Base-by-base conservation (phyloP, 2,329 filamentous ascomycete species). In the Phialophora tarda region DNA sequence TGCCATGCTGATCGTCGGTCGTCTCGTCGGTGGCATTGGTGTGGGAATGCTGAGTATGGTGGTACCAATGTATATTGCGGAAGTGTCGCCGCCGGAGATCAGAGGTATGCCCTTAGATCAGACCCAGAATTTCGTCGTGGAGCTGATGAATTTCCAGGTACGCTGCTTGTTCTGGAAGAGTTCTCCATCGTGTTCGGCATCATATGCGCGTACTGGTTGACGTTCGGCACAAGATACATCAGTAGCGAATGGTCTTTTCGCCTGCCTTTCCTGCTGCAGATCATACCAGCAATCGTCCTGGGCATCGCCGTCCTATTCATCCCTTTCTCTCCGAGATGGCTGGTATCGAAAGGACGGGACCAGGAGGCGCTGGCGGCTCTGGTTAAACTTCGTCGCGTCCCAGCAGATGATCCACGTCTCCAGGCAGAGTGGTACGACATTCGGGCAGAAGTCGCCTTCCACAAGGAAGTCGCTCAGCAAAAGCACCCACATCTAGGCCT, bases 271-370 rank as follows among this genome's bases (percentile, higher is more conserved):
- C 66, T 82, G 11, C 72, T 84, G 4, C 82, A 84, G 68, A 79
- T 83, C 69, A 70, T 79, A 6, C 77, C 78, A 0, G 77, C 77
- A 0, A 75, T 78, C 44, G 62, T 80, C 48, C 74, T 80, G 2
- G 73, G 72, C 2, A 74, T 70, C 0, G 77, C 77, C 26, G 77
- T 80, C 0, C 68, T 75, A 7, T 78, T 83, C 66, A 76, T 85
- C 26, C 85, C 85, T 0, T 86, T 82, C 71, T 86, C 84, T 0
- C 85, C 85, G 0, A 79, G 85, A 30, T 87, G 84, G 79, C 79
- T 87, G 0, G 80, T 83, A 12, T 44, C 54, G 50, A 23, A 17
- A 17, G 30, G 73, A n/a, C 75, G 78, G n/a, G 72, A 80, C 5
- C 73, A 81, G 1, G 81, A 82, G 30, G 75, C 77, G 0, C 71